Percentiles rank a stretch among this genome's conserved stretches.
Evolutionary conservation across 2,329 filamentous ascomycete species (phyloP).

Genomic region (Beauveria medogensis): DNA sequence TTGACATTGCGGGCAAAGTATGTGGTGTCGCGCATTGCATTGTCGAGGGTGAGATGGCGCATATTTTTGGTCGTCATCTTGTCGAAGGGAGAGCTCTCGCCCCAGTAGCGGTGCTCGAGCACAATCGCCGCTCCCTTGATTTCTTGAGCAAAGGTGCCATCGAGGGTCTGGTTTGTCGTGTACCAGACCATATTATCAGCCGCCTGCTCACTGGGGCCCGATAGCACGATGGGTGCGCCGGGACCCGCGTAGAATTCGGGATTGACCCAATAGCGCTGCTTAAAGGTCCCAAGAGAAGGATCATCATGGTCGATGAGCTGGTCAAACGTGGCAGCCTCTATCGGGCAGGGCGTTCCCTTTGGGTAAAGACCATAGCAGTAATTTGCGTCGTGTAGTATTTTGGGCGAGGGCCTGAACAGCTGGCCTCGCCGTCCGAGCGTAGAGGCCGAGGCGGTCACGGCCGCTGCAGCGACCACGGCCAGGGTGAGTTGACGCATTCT

Average conservation of each 20-base stretch:
- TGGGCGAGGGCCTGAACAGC: neutral
- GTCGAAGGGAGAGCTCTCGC: slow-evolving; percentile 57
- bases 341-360: neutral
- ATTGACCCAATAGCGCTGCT: slow-evolving; percentile 74
- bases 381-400: neutral
- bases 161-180: slow-evolving; percentile 64
- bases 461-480: neutral
- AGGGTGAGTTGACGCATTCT: neutral
- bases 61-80: slow-evolving; percentile 59
- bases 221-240: slow-evolving; percentile 68
- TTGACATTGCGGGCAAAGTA: slow-evolving; percentile 67
- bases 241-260: slow-evolving; percentile 63
- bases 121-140: slow-evolving; percentile 68
- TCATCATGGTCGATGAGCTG: slow-evolving; percentile 53
- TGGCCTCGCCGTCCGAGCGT: neutral
- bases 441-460: neutral
- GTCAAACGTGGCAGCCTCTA: slow-evolving; percentile 29
- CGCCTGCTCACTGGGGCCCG: slow-evolving; percentile 56
- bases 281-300: slow-evolving; percentile 50
- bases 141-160: slow-evolving; percentile 55
- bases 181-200: slow-evolving; percentile 51
- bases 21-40: slow-evolving; percentile 65
- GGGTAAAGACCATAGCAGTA: slow-evolving; percentile 8
- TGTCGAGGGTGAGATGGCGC: slow-evolving; percentile 70
- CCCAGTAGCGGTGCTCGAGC: slow-evolving; percentile 80